Conservation (phyloP, 1,284 basidiomycete genomes). For the Malassezia sp. region DNA sequence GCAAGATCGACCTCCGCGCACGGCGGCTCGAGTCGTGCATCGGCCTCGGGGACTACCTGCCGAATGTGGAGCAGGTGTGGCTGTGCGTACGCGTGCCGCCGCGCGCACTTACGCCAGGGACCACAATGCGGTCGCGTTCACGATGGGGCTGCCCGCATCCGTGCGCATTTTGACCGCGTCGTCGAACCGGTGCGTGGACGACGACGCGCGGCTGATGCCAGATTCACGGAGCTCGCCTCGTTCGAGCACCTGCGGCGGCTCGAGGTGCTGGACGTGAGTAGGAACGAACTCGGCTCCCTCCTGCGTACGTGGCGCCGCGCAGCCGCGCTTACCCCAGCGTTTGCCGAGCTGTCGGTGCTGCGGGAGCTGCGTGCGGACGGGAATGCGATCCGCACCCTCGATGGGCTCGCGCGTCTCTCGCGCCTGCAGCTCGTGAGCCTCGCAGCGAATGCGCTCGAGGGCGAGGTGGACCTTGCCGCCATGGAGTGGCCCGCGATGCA, state of each 20-base stretch:
- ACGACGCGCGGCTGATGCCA: constrained; percentile 19
- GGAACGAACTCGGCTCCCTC: constrained; percentile 67
- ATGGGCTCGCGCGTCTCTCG: constrained; percentile 58
- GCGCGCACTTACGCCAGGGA: too few species aligned
- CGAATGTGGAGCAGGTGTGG: constrained; percentile 65
- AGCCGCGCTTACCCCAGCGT: constrained; percentile 6
- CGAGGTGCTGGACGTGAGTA: constrained; percentile 77
- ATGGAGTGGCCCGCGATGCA: constrained; percentile 52
- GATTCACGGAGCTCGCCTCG: constrained; percentile 74
- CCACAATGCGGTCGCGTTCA: constrained; percentile 32
- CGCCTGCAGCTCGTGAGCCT: constrained; percentile 67
- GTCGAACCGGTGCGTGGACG: constrained; percentile 17
- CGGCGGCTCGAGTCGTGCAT: constrained; percentile 78
- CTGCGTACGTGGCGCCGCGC: constrained; percentile 14
- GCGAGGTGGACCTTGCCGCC: constrained; percentile 51
- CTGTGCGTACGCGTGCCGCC: too few species aligned
- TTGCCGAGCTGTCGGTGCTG: constrained; percentile 53
- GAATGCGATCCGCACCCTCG: constrained; percentile 65
- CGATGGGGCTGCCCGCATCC: constrained; percentile 34
- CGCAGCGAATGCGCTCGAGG: constrained; percentile 62
- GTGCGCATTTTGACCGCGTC: constrained; percentile 26
- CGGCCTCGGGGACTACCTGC: constrained; percentile 83
- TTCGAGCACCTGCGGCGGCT: constrained; percentile 76
- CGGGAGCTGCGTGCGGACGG: constrained; percentile 77
- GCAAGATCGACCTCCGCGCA: constrained; percentile 63